Evolutionary conservation across 2,329 filamentous ascomycete genomes (phyloP).

Genomic region (Mollisia scopiformis): DNA sequence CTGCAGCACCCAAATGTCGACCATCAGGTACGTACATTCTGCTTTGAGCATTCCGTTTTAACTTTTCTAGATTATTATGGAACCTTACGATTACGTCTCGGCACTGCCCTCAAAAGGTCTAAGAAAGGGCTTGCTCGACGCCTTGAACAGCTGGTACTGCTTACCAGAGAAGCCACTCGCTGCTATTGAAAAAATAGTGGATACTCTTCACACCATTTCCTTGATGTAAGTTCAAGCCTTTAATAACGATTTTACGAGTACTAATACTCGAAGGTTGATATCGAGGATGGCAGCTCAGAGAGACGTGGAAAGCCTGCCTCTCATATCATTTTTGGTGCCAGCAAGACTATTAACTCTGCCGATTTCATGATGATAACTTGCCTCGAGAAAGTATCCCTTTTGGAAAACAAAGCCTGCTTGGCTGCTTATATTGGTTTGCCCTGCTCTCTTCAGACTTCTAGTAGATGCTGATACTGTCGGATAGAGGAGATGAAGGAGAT

Average conservation of each 20-base stretch:
- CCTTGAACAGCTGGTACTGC: conserved; percentile 16
- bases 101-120: conserved; percentile 6
- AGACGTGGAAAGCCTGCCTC: conserved; percentile 40
- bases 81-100: conserved; percentile 12
- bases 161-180: conserved; percentile 25
- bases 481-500: conserved; percentile 8
- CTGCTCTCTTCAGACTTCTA: background rate
- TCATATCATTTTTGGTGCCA: conserved; percentile 41
- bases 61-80: conserved; percentile 1
- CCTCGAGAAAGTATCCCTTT: background rate
- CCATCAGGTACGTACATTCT: no score
- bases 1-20: no score
- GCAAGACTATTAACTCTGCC: conserved; percentile 43
- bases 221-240: conserved; percentile 37
- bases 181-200: conserved; percentile 32
- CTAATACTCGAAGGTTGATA: no score
- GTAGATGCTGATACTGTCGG: no score
- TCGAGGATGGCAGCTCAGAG: conserved; percentile 41
- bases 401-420: background rate
- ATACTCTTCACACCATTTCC: conserved; percentile 37
- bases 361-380: conserved; percentile 27
- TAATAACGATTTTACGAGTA: no score
- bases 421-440: background rate
- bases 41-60: no score
- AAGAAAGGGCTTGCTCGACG: conserved; percentile 2